Evolutionary conservation across 177 flowering plant genomes (phyloP), one percentile per base, ranked within the genome.

Genomic region (Tripterygium wilfordii): DNA sequence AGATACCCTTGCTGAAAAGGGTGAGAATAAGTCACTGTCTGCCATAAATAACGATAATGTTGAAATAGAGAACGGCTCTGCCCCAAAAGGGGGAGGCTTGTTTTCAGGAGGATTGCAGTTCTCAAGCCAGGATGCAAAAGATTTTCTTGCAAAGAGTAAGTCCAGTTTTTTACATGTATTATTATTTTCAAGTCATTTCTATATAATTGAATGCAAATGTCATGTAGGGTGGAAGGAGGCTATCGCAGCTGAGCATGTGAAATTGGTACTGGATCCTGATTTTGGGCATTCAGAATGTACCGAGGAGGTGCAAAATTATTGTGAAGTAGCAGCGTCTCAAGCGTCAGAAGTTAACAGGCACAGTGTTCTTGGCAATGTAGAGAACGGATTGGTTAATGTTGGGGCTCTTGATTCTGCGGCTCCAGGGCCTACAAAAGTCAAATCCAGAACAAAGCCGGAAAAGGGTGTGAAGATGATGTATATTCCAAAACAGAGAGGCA

Each of bases 181-280:
- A n/a, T n/a, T n/a, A n/a, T n/a, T n/a, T n/a, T n/a, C n/a, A n/a
- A n/a, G n/a, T n/a, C n/a, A n/a, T n/a, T n/a, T n/a, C n/a, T n/a
- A n/a, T n/a, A n/a, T n/a, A n/a, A n/a, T n/a, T n/a, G n/a, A n/a
- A n/a, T 42, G 10, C 19, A 10, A 23, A 27, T 56, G 13, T 38
- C 22, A 17, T 64, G 58, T 61, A 88, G 97, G 97, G 63, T 88
- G 97, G 97, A 75, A 83, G 66, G 87, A 75, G 55, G 91, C 89
- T 42, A 68, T 82, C 25, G 51, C 80, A 16, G 54, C 66, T 10
- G 91, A 85, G 15, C 96, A 85, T 56, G 83, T 83, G 55, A 63
- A 33, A 55, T 51, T 88, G 47, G 70, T 69, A 28, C 57, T 85
- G 14, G 61, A 65, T 16, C 53, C 76, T 1, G 72, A 64, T 41